Conservation (phyloP, 1,139 yeast species). For the Chernovozyma aurita region DNA sequence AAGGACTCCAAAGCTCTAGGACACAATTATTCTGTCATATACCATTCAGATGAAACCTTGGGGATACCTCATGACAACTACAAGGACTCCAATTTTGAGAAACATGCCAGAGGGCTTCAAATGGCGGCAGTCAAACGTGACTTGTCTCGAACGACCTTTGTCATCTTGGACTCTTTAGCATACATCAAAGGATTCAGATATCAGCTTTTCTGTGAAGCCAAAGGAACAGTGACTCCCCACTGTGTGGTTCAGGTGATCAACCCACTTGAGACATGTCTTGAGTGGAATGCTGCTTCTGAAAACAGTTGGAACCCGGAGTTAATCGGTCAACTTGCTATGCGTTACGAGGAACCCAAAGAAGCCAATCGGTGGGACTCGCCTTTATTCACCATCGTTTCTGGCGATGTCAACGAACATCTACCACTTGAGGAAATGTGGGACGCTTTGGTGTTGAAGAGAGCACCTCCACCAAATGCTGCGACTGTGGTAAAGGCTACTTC, state of each 20-base stretch:
- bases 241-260: slow-evolving; percentile 79
- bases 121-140: slow-evolving; percentile 87
- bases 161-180: slow-evolving; percentile 78
- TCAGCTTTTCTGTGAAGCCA: slow-evolving; percentile 91
- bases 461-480: slow-evolving; percentile 74
- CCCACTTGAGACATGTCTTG: slow-evolving; percentile 54
- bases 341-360: slow-evolving; percentile 92
- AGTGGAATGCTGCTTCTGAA: slow-evolving; percentile 46
- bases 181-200: slow-evolving; percentile 95
- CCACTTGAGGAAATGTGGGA: slow-evolving; percentile 74
- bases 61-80: slow-evolving; percentile 71
- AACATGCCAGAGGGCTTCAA: slow-evolving; percentile 77
- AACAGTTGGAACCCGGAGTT: slow-evolving; percentile 64
- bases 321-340: slow-evolving; percentile 65
- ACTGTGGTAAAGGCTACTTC: slow-evolving; percentile 70
- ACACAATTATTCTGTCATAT: slow-evolving; percentile 52
- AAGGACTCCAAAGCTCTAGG: slow-evolving; percentile 39
- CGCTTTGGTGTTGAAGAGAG: slow-evolving; percentile 56
- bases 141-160: slow-evolving; percentile 62
- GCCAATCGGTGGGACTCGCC: slow-evolving; percentile 94
- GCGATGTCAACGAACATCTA: slow-evolving; percentile 44
- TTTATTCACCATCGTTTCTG: slow-evolving; percentile 62
- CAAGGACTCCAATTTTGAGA: slow-evolving; percentile 66
- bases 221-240: slow-evolving; percentile 75
- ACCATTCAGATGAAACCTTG: slow-evolving; percentile 73